A percentile compares a stretch with the other conserved stretches of the same genome.
Evolutionary conservation across 2,329 filamentous ascomycete species (phyloP).

Genomic region (Xylariales sp.): DNA sequence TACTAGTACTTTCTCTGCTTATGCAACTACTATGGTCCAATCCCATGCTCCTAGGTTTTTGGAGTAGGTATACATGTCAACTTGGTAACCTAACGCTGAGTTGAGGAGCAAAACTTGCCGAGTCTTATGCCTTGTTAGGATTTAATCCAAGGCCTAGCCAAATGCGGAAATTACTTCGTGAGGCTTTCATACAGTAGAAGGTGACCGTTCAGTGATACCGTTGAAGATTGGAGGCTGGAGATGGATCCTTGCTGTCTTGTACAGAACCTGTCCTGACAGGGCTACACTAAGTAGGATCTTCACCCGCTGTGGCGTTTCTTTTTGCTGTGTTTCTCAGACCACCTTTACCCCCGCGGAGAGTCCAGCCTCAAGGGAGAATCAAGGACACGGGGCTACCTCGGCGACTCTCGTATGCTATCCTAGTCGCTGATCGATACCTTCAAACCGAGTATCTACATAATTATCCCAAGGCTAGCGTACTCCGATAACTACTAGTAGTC

Average conservation of each 20-base stretch:
- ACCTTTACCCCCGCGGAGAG: constrained; percentile 31
- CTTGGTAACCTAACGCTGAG: background rate
- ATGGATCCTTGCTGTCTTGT: constrained; percentile 22
- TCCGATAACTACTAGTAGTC: background rate
- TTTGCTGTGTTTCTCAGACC: constrained; percentile 36
- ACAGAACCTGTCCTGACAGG: constrained; percentile 26
- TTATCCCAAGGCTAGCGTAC: constrained; percentile 12
- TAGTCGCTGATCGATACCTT: constrained; percentile 38
- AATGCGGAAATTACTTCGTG: constrained; percentile 39
- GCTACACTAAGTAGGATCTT: constrained; percentile 35
- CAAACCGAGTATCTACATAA: constrained; percentile 18
- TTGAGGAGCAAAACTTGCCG: constrained; percentile 6
- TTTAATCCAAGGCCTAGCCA: constrained; percentile 20
- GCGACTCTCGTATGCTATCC: constrained; percentile 39
- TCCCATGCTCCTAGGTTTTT: background rate
- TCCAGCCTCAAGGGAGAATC: constrained; percentile 34
- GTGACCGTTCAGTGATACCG: constrained; percentile 16
- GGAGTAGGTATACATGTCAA: constrained; percentile 1
- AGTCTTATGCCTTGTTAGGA: constrained; percentile 24
- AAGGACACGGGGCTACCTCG: constrained; percentile 38
- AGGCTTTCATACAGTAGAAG: constrained; percentile 30
- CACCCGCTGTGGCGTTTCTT: constrained; percentile 39
- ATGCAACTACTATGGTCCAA: background rate
- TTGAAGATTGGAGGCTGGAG: constrained; percentile 23
- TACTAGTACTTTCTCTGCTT: background rate